Percentiles rank a stretch among this genome's conserved stretches.
Evolutionary conservation across 2,329 filamentous ascomycete species (phyloP).

Genomic region (Fusarium temperatum): DNA sequence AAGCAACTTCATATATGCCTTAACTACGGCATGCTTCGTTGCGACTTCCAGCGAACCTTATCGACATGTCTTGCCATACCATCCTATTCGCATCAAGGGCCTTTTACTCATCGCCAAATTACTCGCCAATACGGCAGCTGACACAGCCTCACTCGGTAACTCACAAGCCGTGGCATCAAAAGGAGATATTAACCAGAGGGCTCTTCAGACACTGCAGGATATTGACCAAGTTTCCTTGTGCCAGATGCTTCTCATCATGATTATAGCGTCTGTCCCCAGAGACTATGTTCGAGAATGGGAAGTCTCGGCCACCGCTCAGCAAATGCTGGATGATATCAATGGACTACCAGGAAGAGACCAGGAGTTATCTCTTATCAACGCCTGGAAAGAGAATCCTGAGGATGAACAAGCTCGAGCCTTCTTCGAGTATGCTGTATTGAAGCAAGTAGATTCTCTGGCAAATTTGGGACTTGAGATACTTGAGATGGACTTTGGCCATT

Average conservation of each 20-base stretch:
- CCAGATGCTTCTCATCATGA: conserved; percentile 62
- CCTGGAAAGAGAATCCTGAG: conserved; percentile 55
- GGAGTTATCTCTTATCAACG: conserved; percentile 54
- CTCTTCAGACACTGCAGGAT: conserved; percentile 48
- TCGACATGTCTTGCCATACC: conserved; percentile 60
- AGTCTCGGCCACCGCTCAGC: conserved; percentile 53
- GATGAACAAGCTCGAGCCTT: conserved; percentile 54
- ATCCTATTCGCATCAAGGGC: conserved; percentile 59
- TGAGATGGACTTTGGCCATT: conserved; percentile 49
- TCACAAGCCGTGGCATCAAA: conserved; percentile 39
- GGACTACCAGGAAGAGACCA: conserved; percentile 56
- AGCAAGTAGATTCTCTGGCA: conserved; percentile 58
- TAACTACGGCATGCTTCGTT: conserved; percentile 59
- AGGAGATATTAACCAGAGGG: conserved; percentile 34
- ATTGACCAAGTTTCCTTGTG: conserved; percentile 64
- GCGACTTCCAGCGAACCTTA: conserved; percentile 60
- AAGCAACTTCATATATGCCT: conserved; percentile 53
- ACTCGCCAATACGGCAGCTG: conserved; percentile 58
- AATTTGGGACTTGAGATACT: conserved; percentile 56
- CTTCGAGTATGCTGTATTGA: conserved; percentile 59
- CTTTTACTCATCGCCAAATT: conserved; percentile 62
- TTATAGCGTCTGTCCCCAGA: conserved; percentile 52
- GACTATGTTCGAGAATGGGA: conserved; percentile 58
- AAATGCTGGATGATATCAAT: conserved; percentile 60
- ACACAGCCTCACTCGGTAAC: conserved; percentile 44